Base-by-base conservation (phyloP, 495 filamentous ascomycete species). In the Lichenothelia convexa region DNA sequence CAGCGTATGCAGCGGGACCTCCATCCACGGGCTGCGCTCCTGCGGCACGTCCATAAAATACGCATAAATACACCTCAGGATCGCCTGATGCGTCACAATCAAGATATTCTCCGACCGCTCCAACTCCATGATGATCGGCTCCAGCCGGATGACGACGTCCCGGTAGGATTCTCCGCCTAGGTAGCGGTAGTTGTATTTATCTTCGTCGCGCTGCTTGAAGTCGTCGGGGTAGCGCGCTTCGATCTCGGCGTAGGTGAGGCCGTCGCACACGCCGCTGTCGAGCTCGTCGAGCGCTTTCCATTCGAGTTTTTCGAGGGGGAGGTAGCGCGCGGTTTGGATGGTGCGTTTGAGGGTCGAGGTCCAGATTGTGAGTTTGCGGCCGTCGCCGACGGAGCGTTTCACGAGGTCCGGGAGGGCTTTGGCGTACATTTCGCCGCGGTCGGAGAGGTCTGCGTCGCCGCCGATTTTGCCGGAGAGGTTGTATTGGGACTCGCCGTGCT, bases 141-240 rank as follows among this genome's bases (percentile, higher is more conserved):
- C 89, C 0, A 97, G 74, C 1, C 89, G 80, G 43, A 94, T 94
- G 18, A 97, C 89, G 1, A 97, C 87, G 52, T 97, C 89, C 36
- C 89, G 82, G 55, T 97, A 97, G 41, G 79, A 86, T 59, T 97
- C 89, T 12, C 89, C 89, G 42, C 86, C 89, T 1, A 87, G 79
- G 57, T 97, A 97, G 35, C 89, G 85, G 58, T 97, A 97, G 61
- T 97, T 97, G 66, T 94, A 81, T 58, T 97, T 97, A 58, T 97
- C 89, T 39, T 93, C 81, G 52, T 97, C 89, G 31, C 89, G 76
- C 13, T 86, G 84, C 19, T 70, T 68, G 56, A 97, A 97, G 58
- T 97, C 89, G 41, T 93, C 84, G 0, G 89, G 89, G 53, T 93
- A 94, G 39, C 64, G 56, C 42, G 85, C 69, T 43, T 83, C 80